These are phyloP conservation scores for Paraleonurus japonicus DNA, from an alignment of 257 asterid species.

Conservation along the genomic window DNA sequence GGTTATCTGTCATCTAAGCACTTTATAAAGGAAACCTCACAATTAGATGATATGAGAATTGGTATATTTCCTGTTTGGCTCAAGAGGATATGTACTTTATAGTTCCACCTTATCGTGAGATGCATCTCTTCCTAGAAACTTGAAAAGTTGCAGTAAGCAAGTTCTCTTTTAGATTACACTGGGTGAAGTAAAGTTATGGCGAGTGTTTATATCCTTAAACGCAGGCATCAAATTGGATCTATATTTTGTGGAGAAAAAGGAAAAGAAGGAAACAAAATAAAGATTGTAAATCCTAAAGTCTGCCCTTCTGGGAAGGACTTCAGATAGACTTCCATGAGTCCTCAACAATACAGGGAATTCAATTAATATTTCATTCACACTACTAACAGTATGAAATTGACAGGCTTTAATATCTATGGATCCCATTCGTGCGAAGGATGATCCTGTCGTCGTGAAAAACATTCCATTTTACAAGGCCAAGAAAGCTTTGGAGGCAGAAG, in stretches of 20 bases:
- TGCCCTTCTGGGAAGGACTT: background rate
- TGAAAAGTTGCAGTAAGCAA: background rate
- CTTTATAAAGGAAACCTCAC: background rate
- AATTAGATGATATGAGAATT: background rate
- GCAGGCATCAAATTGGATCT: background rate
- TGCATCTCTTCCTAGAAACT: constrained; percentile 7
- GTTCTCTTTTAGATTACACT: constrained; percentile 15
- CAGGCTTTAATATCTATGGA: constrained; percentile 94
- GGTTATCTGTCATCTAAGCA: background rate
- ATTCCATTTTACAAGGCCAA: constrained; percentile 75
- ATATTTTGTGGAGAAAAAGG: background rate
- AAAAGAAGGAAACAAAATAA: background rate
- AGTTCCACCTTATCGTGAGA: background rate
- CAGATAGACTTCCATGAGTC: constrained; percentile 3
- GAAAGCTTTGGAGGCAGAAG: constrained; percentile 85
- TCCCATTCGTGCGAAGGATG: constrained; percentile 87
- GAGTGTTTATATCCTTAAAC: background rate
- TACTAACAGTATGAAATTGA: constrained; percentile 24
- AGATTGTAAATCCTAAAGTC: background rate
- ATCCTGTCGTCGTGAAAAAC: constrained; percentile 77
- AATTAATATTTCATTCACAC: background rate
- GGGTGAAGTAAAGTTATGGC: constrained; percentile 8
- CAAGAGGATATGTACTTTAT: background rate
- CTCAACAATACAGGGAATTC: background rate
- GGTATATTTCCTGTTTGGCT: background rate